These are phyloP conservation scores for Corymbia calophylla DNA, from an alignment of 441 rosid species.

Conservation along the genomic window DNA sequence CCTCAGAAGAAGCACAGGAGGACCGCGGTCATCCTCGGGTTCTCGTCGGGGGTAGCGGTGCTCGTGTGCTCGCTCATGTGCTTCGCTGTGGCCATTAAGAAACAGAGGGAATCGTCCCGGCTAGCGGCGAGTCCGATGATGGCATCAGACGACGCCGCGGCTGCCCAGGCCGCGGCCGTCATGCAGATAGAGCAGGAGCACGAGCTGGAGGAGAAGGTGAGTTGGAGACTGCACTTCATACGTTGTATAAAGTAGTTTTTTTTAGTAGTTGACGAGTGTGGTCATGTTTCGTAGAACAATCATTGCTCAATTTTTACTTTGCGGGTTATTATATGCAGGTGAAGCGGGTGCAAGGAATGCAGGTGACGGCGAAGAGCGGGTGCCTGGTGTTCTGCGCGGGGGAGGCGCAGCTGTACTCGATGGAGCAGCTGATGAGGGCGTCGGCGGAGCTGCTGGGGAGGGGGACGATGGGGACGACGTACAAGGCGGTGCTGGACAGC, in stretches of 20 bases:
- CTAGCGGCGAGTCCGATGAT: background rate
- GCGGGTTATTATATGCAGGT: background rate
- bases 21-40: conserved; percentile 4
- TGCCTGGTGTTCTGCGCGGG: background rate
- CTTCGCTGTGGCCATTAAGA: conserved; percentile 3
- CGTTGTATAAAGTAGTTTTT: background rate
- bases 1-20: conserved; percentile 20
- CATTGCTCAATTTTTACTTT: background rate
- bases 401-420: background rate
- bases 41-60: background rate
- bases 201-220: background rate
- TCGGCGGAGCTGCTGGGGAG: background rate
- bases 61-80: background rate
- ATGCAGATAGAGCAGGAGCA: conserved; percentile 1
- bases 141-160: background rate
- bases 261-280: background rate
- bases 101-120: background rate
- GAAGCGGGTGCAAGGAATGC: background rate
- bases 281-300: background rate
- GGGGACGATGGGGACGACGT: background rate
- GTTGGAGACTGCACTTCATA: background rate
- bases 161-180: background rate
- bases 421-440: background rate
- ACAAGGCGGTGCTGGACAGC: conserved; percentile 1
- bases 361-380: background rate